A percentile compares a stretch with the other conserved stretches of the same genome.
phyloP scores from a whole-genome alignment of 495 filamentous ascomycete genomes.

The Talaromyces proteolyticus region DNA sequence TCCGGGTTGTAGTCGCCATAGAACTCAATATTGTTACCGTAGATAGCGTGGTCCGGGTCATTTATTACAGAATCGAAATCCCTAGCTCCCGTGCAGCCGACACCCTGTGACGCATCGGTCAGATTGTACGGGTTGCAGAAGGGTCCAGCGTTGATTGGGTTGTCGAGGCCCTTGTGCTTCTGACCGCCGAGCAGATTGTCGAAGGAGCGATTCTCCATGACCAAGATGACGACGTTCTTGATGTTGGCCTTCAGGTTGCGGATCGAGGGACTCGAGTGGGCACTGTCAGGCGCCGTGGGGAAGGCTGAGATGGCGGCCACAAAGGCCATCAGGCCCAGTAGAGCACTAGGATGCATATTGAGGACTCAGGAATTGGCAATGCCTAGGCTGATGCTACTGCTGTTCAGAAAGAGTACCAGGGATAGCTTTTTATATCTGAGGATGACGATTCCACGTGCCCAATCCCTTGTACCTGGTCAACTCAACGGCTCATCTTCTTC shows the following conservation, averaged over 20 bases:
- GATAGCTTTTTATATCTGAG: no score
- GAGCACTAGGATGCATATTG: conserved; percentile 27
- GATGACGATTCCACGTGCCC: no score
- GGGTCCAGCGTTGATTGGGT: conserved; percentile 12
- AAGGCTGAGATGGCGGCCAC: conserved; percentile 21
- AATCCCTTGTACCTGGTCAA: no score
- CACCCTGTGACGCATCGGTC: conserved; percentile 14
- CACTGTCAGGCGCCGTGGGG: conserved; percentile 9
- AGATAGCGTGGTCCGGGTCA: conserved; percentile 45
- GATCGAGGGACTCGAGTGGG: neutral
- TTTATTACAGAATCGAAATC: conserved; percentile 36
- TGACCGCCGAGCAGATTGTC: conserved; percentile 40
- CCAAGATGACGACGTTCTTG: conserved; percentile 39
- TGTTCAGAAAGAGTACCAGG: no score
- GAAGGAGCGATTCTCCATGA: conserved; percentile 41
- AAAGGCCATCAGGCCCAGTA: conserved; percentile 30
- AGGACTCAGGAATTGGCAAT: no score
- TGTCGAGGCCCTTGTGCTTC: conserved; percentile 8
- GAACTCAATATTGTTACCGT: conserved; percentile 46
- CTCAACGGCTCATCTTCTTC: no score
- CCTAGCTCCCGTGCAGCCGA: conserved; percentile 29
- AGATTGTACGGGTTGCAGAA: conserved; percentile 17
- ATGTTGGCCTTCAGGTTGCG: conserved; percentile 21
- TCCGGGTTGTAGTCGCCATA: conserved; percentile 36
- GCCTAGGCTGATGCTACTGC: no score